Evolutionary conservation across 176 grass and related monocot species (phyloP), one percentile per base, ranked within the genome.

Genomic region (Bolboschoenus planiculmis): DNA sequence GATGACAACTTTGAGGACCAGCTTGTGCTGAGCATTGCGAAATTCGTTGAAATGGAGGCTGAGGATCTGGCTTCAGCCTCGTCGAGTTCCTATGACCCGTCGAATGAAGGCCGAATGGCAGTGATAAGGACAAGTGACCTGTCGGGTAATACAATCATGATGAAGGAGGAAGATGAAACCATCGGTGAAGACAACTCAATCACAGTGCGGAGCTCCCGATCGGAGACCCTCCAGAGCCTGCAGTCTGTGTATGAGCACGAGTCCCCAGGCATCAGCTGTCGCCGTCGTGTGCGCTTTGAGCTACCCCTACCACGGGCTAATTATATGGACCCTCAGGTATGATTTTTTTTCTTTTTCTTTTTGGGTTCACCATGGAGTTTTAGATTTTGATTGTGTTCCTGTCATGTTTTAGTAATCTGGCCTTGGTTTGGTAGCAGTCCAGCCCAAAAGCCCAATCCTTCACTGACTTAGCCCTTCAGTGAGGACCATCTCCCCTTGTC

Each of bases 11-110:
- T 99, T 66, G 96, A 99, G 63, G 89, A 91, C 86, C 85, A 91
- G 74, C 66, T 99, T 48, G 87, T 99, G 33, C 86, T 93, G 89
- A 99, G 86, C 89, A 99, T 99, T 85, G 96, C 92, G 13, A 99
- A 93, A 84, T 99, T 99, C 76, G 91, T 99, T 87, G 88, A 95
- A 89, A 89, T 95, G 96, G 96, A 99, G 83, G 89, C 92, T 1
- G 89, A 93, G 88, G 92, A 95, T 81, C 80, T 63, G 29, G 81
- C 88, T 40, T 87, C 90, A 54, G 58, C 89, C 21, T 85, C 90
- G 31, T 88, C 87, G 4, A 83, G 86, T 72, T 88, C 88, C 57
- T 95, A 91, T 68, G 96, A 91, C 44, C 89, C 85, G 0, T 89
- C 90, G 64, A 93, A 92, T 26, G 92, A 99, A 89, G 96, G 96